Evolutionary conservation across 202 grass and related monocot species (phyloP), one percentile per base, ranked within the genome.

Genomic region (Setaria italica): DNA sequence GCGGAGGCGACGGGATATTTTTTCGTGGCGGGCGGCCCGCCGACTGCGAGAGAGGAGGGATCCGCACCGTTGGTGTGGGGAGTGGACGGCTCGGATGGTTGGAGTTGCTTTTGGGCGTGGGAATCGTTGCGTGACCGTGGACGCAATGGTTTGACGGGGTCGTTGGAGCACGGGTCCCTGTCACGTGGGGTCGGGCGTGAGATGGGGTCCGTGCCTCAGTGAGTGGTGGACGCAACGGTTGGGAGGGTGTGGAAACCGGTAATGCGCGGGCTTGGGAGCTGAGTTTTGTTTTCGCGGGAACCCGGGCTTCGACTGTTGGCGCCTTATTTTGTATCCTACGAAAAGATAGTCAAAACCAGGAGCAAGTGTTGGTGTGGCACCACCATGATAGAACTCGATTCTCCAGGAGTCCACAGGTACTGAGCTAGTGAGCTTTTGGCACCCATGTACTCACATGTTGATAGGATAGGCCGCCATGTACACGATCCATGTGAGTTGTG

Each of bases 21-120:
- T 79, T 82, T 88, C 43, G 84, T 74, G 86, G 92, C 68, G 81
- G 12, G 70, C 29, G 70, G 67, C 76, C 89, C 76, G 72, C 91
- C 85, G 59, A 46, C 5, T 33, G 19, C 6, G 65, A 62, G 76
- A 20, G 45, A 67, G 1, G 48, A 54, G 16, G 71, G 48, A 85
- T 69, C 9, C 0, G 0, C 0, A 4, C 74, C 91, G 92, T 89
- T 54, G 13, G 76, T n/a, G 13, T 1, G 73, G 42, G 16, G 48
- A 37, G 62, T 13, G 75, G 79, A 95, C 87, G 91, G 89, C 2
- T 3, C 2, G 0, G 76, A 85, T 92, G 68, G 11, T 15, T 50
- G 7, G 60, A 7, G 5, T 7, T 9, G 50, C 73, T 77, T 55
- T 47, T 21, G 20, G 33, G 8, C 0, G 33, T 6, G 25, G 11